Evolutionary conservation across 768 basidiomycete species (phyloP).

Genomic region (Trametes elegans): DNA sequence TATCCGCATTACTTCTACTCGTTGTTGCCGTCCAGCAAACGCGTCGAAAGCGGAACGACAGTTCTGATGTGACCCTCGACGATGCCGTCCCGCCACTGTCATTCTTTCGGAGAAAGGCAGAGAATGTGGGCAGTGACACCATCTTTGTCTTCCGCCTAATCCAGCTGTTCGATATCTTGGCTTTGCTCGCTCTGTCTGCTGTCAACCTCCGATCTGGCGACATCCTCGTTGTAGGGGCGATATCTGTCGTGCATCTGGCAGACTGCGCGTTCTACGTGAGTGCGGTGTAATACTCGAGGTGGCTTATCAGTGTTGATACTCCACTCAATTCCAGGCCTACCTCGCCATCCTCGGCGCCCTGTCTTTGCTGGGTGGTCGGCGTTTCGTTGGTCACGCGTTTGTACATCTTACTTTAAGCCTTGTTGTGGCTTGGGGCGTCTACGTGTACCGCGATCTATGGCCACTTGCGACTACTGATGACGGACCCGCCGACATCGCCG

Average conservation of each 20-base stretch:
- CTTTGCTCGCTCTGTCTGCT: neutral
- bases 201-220: neutral
- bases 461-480: conserved; percentile 37
- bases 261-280: neutral
- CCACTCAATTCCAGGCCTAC: conserved; percentile 31
- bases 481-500: conserved; percentile 33
- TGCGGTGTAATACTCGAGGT: neutral
- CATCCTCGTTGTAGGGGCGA: neutral
- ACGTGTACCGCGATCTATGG: conserved; percentile 38
- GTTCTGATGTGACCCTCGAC: neutral
- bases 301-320: too few relatives aligned
- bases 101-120: neutral
- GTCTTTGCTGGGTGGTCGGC: conserved; percentile 26
- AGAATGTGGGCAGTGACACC: neutral
- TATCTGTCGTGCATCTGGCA: neutral
- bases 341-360: conserved; percentile 32
- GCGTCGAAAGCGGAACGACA: neutral
- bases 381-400: conserved; percentile 24
- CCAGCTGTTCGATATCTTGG: neutral
- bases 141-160: neutral
- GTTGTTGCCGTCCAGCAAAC: neutral
- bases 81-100: neutral
- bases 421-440: conserved; percentile 33
- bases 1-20: neutral
- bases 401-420: conserved; percentile 35